These are phyloP conservation scores for Arachis hypogaea DNA, from an alignment of 306 rosid species.

Conservation along the genomic window DNA sequence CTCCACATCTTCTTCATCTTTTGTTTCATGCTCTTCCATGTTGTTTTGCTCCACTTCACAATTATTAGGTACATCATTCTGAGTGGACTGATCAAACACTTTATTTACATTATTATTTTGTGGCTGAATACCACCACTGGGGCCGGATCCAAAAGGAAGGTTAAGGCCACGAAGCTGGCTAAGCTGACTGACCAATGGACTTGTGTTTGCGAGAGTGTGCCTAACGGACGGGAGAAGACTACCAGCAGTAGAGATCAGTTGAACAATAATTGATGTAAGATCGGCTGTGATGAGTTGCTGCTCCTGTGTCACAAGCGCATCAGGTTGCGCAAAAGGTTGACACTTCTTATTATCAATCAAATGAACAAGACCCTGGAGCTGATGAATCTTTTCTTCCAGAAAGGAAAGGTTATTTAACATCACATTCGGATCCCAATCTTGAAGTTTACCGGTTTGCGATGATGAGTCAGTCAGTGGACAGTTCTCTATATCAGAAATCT, in stretches of 20 bases:
- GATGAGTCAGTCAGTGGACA: slow-evolving; percentile 45
- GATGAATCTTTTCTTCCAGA: slow-evolving; percentile 87
- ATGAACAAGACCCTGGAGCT: slow-evolving; percentile 88
- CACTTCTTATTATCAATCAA: slow-evolving; percentile 68
- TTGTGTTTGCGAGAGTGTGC: slow-evolving; percentile 50
- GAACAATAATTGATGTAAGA: slow-evolving; percentile 88
- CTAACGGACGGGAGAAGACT: slow-evolving; percentile 86
- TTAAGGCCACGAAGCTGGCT: slow-evolving; percentile 53
- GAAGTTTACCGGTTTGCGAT: slow-evolving; percentile 47
- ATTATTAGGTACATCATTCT: slow-evolving; percentile 45
- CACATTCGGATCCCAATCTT: slow-evolving; percentile 79
- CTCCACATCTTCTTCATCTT: slow-evolving; percentile 89
- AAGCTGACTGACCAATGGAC: slow-evolving; percentile 55
- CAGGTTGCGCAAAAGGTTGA: slow-evolving; percentile 66
- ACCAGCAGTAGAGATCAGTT: slow-evolving; percentile 91
- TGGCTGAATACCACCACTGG: slow-evolving; percentile 39
- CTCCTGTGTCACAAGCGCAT: slow-evolving; percentile 75
- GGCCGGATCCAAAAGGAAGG: slow-evolving; percentile 51
- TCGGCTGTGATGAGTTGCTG: slow-evolving; percentile 91
- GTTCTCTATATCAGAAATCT: slow-evolving; percentile 52
- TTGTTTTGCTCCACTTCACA: slow-evolving; percentile 58
- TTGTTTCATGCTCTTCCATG: slow-evolving; percentile 78
- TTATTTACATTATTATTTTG: slow-evolving; percentile 52
- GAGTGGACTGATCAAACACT: slow-evolving; percentile 55
- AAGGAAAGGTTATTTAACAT: slow-evolving; percentile 82